Conservation (phyloP, 2,329 filamentous ascomycete genomes). For the Botrytis pseudocinerea region DNA sequence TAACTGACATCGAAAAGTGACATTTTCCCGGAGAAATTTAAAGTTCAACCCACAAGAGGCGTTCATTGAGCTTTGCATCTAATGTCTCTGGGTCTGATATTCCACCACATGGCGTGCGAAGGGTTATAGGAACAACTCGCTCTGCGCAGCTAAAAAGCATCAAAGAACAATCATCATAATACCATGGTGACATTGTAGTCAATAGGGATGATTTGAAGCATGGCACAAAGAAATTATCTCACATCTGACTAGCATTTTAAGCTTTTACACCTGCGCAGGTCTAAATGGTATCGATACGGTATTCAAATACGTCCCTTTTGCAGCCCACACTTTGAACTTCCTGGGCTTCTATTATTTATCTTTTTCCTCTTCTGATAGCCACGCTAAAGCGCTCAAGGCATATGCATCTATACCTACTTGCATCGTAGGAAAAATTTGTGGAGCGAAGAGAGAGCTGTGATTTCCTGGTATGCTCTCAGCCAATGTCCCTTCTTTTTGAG, state of each 20-base stretch:
- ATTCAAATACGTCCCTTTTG: background rate
- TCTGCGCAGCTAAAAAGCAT: background rate
- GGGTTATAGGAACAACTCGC: background rate
- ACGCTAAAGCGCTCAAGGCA: background rate
- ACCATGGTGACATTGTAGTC: background rate
- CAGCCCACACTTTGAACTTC: background rate
- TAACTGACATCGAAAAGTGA: background rate
- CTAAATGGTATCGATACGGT: background rate
- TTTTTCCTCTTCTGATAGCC: background rate
- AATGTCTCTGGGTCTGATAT: background rate
- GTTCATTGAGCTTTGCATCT: no score
- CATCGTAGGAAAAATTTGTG: background rate
- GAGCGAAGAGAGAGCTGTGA: background rate
- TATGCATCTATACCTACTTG: background rate
- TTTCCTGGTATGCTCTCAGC: conserved; percentile 42
- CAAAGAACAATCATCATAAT: background rate
- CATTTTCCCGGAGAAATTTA: no score
- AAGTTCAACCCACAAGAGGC: no score
- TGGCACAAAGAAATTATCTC: background rate
- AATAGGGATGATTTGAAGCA: background rate
- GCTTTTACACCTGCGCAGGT: background rate
- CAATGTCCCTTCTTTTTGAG: conserved; percentile 46
- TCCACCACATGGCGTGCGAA: background rate
- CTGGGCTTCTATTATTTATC: background rate
- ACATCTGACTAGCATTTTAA: background rate